Percentiles rank a stretch among this genome's conserved stretches.
Evolutionary conservation across 2,329 filamentous ascomycete genomes (phyloP).

Genomic region (Pezicula radicicola): DNA sequence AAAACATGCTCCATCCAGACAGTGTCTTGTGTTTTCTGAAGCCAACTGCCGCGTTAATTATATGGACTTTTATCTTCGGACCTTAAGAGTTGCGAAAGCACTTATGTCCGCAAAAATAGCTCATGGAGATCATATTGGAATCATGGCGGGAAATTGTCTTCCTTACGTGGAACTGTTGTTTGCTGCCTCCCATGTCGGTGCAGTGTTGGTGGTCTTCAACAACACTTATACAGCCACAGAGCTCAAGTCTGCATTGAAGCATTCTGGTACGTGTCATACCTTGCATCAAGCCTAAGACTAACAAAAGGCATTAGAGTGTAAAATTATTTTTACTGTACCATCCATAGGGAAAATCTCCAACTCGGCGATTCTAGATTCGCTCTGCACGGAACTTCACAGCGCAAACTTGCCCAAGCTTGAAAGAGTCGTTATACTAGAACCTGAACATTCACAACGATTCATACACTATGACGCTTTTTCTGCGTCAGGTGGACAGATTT

Average conservation of each 20-base stretch:
- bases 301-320: too few species aligned
- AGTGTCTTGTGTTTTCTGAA: not conserved
- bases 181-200: slow-evolving; percentile 44
- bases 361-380: too few species aligned
- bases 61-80: slow-evolving; percentile 33
- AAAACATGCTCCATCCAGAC: not conserved
- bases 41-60: slow-evolving; percentile 26
- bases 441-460: too few species aligned
- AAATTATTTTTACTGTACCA: too few species aligned
- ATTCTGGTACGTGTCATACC: slow-evolving; percentile 59
- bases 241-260: slow-evolving; percentile 66
- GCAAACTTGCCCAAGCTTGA: too few species aligned
- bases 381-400: too few species aligned
- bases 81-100: slow-evolving; percentile 31
- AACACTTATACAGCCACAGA: slow-evolving; percentile 78
- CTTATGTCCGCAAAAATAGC: not conserved
- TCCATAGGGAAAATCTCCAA: too few species aligned
- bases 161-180: slow-evolving; percentile 26
- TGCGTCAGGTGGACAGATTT: too few species aligned
- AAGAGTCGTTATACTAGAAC: too few species aligned
- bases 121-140: slow-evolving; percentile 16
- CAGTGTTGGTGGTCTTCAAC: slow-evolving; percentile 73
- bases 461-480: too few species aligned
- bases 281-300: too few species aligned
- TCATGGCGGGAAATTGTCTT: slow-evolving; percentile 17